These are phyloP conservation scores for Cytidiella melzeri DNA, from an alignment of 768 basidiomycete species.

Conservation along the genomic window DNA sequence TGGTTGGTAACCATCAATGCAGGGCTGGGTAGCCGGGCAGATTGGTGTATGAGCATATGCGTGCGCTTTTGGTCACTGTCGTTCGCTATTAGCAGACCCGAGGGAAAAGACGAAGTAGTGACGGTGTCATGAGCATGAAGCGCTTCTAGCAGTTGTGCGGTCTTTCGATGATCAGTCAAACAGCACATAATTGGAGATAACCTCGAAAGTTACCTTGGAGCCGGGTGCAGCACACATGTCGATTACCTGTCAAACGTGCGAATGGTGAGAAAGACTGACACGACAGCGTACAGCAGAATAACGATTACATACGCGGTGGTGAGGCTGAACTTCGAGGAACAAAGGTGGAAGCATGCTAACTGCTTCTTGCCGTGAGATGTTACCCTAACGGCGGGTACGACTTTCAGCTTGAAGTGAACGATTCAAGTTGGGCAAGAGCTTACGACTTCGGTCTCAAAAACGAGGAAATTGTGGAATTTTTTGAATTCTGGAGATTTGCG, in stretches of 20 bases:
- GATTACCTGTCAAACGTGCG: constrained; percentile 50
- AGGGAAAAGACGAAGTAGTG: constrained; percentile 61
- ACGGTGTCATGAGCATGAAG: constrained; percentile 74
- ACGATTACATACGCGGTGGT: constrained; percentile 57
- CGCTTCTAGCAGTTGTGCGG: constrained; percentile 93
- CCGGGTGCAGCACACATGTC: constrained; percentile 99
- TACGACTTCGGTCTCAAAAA: constrained; percentile 96
- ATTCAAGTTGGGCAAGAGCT: neutral
- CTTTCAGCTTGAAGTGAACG: too few relatives aligned
- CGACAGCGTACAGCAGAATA: neutral
- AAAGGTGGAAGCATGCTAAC: constrained; percentile 99
- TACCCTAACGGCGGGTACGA: constrained; percentile 70
- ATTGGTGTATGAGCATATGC: constrained; percentile 95
- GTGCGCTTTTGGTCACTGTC: constrained; percentile 93
- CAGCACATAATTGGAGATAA: neutral
- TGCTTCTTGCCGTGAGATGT: constrained; percentile 92
- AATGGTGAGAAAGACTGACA: neutral
- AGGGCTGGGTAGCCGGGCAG: constrained; percentile 87
- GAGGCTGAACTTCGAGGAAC: constrained; percentile 88
- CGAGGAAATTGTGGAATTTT: constrained; percentile 92
- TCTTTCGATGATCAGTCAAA: constrained; percentile 37
- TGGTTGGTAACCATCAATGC: constrained; percentile 93
- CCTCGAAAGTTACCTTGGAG: constrained; percentile 59
- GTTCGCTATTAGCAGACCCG: constrained; percentile 90
- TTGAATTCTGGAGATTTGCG: constrained; percentile 88